A percentile compares a stretch with the other conserved stretches of the same genome.
These are phyloP conservation scores for Rhizopus sp. DNA, from an alignment of 371 early-diverging fungal genomes.

Conservation along the genomic window DNA sequence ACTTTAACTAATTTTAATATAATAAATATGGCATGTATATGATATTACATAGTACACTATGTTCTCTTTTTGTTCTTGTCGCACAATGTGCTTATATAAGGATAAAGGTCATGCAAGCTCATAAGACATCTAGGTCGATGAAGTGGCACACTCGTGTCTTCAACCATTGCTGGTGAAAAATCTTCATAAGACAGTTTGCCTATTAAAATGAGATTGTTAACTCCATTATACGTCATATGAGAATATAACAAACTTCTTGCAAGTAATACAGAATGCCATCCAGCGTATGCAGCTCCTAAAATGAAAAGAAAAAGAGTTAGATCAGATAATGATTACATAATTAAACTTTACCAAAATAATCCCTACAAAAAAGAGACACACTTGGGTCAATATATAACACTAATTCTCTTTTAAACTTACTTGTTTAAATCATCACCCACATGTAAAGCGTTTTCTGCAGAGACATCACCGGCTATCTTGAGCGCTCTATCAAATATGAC, in stretches of 20 bases:
- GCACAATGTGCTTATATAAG: conserved; percentile 17
- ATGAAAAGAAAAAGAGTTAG: background rate
- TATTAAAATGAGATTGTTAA: conserved; percentile 1
- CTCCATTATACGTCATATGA: background rate
- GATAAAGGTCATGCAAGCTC: conserved; percentile 20
- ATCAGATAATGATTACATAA: background rate
- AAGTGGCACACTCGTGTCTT: conserved; percentile 17
- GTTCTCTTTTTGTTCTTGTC: background rate
- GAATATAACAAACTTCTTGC: conserved; percentile 26
- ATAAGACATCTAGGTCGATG: conserved; percentile 16
- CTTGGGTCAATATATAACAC: background rate
- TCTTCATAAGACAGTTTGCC: conserved; percentile 29
- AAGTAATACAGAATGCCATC: conserved; percentile 42
- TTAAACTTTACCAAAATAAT: conserved; percentile 19
- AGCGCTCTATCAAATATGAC: conserved; percentile 44
- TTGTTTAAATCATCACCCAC: conserved; percentile 29
- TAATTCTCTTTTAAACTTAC: conserved; percentile 9
- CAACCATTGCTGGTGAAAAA: conserved; percentile 30
- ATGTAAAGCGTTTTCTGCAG: conserved; percentile 25
- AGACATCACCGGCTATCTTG: conserved; percentile 16
- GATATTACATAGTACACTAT: background rate
- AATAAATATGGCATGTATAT: background rate
- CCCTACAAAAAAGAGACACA: conserved; percentile 5
- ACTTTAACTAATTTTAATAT: background rate
- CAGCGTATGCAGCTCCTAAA: conserved; percentile 38